These are phyloP conservation scores for cucumber (Cucumis sativus) DNA, from an alignment of 306 rosid species.

Conservation along the genomic window DNA sequence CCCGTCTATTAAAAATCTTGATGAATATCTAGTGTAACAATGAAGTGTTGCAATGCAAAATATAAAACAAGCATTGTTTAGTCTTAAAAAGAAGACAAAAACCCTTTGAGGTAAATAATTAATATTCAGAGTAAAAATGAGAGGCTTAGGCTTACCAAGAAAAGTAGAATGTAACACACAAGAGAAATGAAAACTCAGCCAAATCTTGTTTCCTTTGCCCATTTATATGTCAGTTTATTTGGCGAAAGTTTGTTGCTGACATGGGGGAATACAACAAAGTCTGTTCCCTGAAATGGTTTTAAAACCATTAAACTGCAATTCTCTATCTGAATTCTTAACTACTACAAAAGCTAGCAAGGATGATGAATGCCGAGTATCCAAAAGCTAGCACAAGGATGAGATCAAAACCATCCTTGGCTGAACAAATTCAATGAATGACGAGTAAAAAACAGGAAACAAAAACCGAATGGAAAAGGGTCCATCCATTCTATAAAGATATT, in stretches of 20 bases:
- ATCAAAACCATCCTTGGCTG: slow-evolving; percentile 66
- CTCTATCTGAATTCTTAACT: slow-evolving; percentile 3
- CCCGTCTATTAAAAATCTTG: too few species aligned
- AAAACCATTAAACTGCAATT: background rate
- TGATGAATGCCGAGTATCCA: background rate
- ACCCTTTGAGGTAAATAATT: too few species aligned
- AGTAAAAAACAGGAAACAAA: too few species aligned
- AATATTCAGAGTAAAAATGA: background rate
- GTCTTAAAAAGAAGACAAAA: too few species aligned
- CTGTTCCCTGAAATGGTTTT: background rate
- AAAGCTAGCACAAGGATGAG: slow-evolving; percentile 33
- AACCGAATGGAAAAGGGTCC: background rate
- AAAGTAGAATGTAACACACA: background rate
- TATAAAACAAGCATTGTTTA: too few species aligned
- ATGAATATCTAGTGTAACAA: background rate
- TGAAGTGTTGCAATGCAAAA: too few species aligned
- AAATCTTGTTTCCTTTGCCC: background rate
- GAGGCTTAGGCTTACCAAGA: background rate
- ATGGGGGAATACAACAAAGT: background rate
- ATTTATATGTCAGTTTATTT: background rate
- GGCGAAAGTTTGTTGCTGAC: background rate
- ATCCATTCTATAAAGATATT: slow-evolving; percentile 5
- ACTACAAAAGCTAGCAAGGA: background rate
- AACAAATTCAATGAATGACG: slow-evolving; percentile 11
- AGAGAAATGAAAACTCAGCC: background rate